Conservation (phyloP, 805 yeast species). For the Ogataea neopini region DNA sequence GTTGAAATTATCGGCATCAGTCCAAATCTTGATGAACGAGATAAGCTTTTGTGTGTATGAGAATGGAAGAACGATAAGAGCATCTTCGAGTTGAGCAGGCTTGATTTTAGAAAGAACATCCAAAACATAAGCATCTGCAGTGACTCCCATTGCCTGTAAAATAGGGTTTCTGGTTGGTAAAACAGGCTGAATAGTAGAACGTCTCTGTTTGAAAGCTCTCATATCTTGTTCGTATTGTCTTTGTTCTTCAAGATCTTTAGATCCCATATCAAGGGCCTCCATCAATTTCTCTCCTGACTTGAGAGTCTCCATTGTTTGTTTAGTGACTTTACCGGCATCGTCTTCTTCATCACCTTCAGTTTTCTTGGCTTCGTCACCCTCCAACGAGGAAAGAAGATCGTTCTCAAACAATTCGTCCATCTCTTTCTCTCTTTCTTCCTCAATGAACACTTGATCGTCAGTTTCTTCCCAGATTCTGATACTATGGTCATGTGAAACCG, state of each 20-base stretch:
- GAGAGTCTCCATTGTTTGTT: conserved; percentile 86
- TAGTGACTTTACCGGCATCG: conserved; percentile 65
- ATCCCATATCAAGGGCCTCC: conserved; percentile 88
- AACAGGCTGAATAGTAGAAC: conserved; percentile 49
- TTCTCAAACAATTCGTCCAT: conserved; percentile 88
- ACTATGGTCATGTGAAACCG: conserved; percentile 92
- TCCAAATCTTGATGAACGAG: conserved; percentile 75
- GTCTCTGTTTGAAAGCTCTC: conserved; percentile 39
- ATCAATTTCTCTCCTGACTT: conserved; percentile 92
- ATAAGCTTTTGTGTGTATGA: conserved; percentile 74
- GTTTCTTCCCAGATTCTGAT: conserved; percentile 92
- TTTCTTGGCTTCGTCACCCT: conserved; percentile 43
- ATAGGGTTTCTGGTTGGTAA: conserved; percentile 70
- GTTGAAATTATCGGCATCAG: conserved; percentile 46
- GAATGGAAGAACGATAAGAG: conserved; percentile 86
- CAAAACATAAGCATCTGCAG: conserved; percentile 79
- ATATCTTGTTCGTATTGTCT: conserved; percentile 50
- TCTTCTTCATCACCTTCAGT: conserved; percentile 45
- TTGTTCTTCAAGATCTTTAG: conserved; percentile 60
- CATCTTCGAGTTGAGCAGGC: conserved; percentile 89
- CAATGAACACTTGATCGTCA: conserved; percentile 92
- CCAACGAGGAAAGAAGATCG: conserved; percentile 72
- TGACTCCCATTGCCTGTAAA: conserved; percentile 66
- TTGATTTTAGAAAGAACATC: conserved; percentile 68
- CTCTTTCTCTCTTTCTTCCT: conserved; percentile 95